Evolutionary conservation across 1,139 yeast species (phyloP), one percentile per base, ranked within the genome.

Genomic region (Saccharomyces hybrid): DNA sequence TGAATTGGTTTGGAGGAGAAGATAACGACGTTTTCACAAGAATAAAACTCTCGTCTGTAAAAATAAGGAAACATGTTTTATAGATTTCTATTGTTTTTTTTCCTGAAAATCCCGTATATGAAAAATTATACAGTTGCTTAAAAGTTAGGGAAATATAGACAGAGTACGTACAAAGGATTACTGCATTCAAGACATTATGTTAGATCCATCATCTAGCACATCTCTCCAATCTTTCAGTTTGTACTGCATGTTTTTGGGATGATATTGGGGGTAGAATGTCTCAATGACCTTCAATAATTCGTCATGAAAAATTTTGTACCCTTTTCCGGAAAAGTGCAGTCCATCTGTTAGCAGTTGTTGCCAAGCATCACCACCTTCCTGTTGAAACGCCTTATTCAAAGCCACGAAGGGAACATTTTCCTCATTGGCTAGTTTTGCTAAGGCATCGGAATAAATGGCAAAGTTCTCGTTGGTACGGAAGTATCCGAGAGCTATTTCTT

Each of bases 241-340:
- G 52, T 57, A 56, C 0, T 69, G 64, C 48, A 81, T 55, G 8
- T 68, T 69, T 1, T 71, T 74, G 0, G 82, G 77, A 2, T 69
- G 59, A 3, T 71, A 67, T 32, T 82, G 80, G 0, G 88, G 86
- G 61, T 77, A 84, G 20, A 65, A 49, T 0, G 57, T 53, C 1
- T 67, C 62, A 30, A 85, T 80, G 1, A 71, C 63, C 11, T 67
- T 59, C 52, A 75, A 57, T 11, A 85, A 56, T 41, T 70, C 75
- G 13, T 77, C 71, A 62, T 69, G 84, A 59, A 82, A 67, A 2
- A 86, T 56, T 56, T 71, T 70, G 67, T 87, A 87, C 0, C 84
- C 88, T n/a, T 70, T 65, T 0, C 83, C 81, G 2, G 80, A 75
- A 66, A 77, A 84, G 67, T 88, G 96, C 48, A 88, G 70, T 0